Evolutionary conservation across 805 yeast genomes (phyloP), one percentile per base, ranked within the genome.

Genomic region (Candida yuanshanica): DNA sequence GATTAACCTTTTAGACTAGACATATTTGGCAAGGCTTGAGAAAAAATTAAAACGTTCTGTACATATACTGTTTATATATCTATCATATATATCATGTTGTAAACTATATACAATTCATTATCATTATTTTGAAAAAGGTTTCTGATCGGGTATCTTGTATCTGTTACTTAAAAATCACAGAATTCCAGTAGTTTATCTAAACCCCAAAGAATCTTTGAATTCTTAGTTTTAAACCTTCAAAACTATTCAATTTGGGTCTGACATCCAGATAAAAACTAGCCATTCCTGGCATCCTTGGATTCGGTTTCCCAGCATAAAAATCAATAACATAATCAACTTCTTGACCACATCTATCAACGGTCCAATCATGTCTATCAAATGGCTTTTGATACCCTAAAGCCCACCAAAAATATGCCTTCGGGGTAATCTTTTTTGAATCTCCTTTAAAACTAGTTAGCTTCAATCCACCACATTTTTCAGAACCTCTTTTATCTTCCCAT

Each of bases 281-380:
- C 52, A 70, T 59, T 0, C 72, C 70, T 2, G 75, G 72, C 37
- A 60, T 60, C 18, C 52, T 42, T 4, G 74, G 70, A 42, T 68
- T 66, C 8, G 79, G 70, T 39, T 72, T 74, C 6, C 83, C 82
- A 2, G 52, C 37, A 62, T 91, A 91, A 59, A 89, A 91, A 61
- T 91, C 99, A 55, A 91, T 91, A 34, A 91, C 97, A 54, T 91
- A 91, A 37, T 88, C 96, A 17, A 91, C 74, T 38, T 75, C 72
- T 18, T 66, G 73, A 4, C 98, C 98, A 61, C 96, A 87, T 40
- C 97, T 68, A 53, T 84, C 80, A 10, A 91, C 74, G 7, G 74
- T 69, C 99, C 99, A 91, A 63, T 91, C 99, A 59, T 91, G 99
- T 53, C 99, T 75, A 63, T 91, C 99, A 64, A 91, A 91, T 0